phyloP scores from a whole-genome alignment of 345 rosid species.

The Atalantia buxifolia region DNA sequence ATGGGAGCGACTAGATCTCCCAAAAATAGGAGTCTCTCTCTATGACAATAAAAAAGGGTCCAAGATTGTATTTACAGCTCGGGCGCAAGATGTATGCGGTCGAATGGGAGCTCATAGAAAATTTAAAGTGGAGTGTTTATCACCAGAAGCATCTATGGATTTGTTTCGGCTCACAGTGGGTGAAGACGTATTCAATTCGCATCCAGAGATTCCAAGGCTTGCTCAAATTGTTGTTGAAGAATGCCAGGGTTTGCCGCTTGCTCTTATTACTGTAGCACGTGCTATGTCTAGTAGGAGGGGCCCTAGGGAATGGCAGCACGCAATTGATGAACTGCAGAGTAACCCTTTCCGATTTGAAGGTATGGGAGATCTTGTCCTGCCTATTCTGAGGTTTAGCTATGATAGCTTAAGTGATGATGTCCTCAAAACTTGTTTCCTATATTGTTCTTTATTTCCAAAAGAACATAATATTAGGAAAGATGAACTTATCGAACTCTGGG shows the following conservation, averaged over 20 bases:
- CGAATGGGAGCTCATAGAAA: too few relatives aligned
- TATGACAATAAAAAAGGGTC: background rate
- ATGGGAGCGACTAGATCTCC: background rate
- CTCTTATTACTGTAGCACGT: conserved; percentile 11
- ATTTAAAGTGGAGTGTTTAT: too few relatives aligned
- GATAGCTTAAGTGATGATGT: background rate
- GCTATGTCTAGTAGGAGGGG: conserved; percentile 14
- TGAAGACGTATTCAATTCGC: background rate
- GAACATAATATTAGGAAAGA: background rate
- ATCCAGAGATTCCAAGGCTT: conserved; percentile 5
- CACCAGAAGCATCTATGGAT: background rate
- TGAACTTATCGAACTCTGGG: conserved; percentile 6
- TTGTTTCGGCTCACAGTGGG: conserved; percentile 25
- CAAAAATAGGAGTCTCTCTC: conserved; percentile 20
- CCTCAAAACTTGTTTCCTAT: conserved; percentile 11
- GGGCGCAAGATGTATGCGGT: conserved; percentile 23
- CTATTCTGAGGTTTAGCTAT: background rate
- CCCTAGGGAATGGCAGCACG: background rate
- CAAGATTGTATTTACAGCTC: conserved; percentile 26
- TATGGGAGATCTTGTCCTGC: background rate
- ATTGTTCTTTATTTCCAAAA: conserved; percentile 9
- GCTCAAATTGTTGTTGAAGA: conserved; percentile 15
- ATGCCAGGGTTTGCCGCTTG: conserved; percentile 25
- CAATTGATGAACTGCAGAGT: background rate
- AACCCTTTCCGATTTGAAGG: background rate